These are phyloP conservation scores for Epichloe aotearoae DNA, from an alignment of 2,329 filamentous ascomycete genomes.

Conservation along the genomic window DNA sequence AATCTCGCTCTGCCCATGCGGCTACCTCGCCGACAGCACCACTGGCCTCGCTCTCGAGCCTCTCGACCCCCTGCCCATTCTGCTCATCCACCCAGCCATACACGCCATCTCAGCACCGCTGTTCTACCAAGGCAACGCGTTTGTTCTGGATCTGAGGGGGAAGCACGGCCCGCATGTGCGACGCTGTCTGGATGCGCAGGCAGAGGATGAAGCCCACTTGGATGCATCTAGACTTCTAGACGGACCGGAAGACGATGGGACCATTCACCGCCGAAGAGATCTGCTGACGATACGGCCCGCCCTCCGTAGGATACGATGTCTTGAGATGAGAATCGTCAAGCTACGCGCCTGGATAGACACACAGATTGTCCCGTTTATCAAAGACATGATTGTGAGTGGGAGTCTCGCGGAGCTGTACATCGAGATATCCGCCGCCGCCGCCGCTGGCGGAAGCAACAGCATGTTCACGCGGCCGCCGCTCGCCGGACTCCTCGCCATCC, in stretches of 20 bases:
- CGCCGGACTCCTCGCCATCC: constrained; percentile 24
- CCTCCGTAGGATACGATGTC: constrained; percentile 14
- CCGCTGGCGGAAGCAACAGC: neutral
- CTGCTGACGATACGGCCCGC: constrained; percentile 13
- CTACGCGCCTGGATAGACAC: constrained; percentile 20
- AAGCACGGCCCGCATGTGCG: constrained; percentile 16
- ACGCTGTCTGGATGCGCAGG: constrained; percentile 11
- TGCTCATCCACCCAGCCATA: constrained; percentile 21
- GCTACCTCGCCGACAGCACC: neutral
- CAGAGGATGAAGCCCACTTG: constrained; percentile 2
- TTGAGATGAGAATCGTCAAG: constrained; percentile 17
- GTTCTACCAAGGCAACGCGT: constrained; percentile 19
- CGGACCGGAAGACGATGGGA: constrained; percentile 6
- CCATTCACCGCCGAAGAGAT: constrained; percentile 1
- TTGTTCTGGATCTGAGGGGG: constrained; percentile 17
- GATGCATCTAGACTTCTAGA: neutral
- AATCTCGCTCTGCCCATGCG: constrained; percentile 18
- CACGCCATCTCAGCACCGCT: constrained; percentile 19
- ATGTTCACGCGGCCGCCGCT: constrained; percentile 17
- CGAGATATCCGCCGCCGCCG: neutral
- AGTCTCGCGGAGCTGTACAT: constrained; percentile 14
- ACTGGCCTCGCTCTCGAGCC: constrained; percentile 9
- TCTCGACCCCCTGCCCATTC: constrained; percentile 15
- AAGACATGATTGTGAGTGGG: constrained; percentile 20
- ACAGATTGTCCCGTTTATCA: constrained; percentile 16